Conservation (phyloP, 148 eudicot genomes). For the Cornus suecica region DNA sequence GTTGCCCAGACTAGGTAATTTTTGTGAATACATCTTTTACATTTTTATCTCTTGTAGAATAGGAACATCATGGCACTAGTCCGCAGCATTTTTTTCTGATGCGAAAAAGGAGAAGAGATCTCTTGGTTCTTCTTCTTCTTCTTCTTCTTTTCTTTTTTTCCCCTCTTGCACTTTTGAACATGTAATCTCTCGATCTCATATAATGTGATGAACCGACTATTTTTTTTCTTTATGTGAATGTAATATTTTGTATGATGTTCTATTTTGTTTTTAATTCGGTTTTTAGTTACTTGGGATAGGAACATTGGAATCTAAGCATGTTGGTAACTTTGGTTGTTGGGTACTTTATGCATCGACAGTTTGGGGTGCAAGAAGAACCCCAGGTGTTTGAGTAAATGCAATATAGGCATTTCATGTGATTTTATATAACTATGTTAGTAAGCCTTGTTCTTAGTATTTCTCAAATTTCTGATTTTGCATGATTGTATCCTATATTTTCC, state of each 20-base stretch:
- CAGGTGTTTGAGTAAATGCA: not conserved
- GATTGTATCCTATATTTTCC: too few relatives aligned
- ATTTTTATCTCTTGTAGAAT: not conserved
- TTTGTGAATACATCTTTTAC: not conserved
- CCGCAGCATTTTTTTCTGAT: not conserved
- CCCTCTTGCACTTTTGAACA: not conserved
- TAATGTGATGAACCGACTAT: slow-evolving; percentile 1
- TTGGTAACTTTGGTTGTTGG: not conserved
- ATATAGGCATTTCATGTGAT: not conserved
- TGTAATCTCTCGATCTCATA: not conserved
- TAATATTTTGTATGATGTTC: not conserved
- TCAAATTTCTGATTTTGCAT: too few relatives aligned
- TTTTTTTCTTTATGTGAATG: slow-evolving; percentile 4
- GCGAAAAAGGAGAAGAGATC: not conserved
- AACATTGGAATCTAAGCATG: not conserved
- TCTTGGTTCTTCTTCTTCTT: too few relatives aligned
- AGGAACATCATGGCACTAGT: not conserved
- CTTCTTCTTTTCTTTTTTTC: not conserved
- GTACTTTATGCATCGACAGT: not conserved
- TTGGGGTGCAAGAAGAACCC: not conserved
- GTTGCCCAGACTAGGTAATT: slow-evolving; percentile 95
- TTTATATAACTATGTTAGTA: not conserved
- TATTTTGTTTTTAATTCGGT: not conserved
- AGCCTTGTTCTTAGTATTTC: not conserved
- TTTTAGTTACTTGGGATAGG: not conserved